Conservation (phyloP, 495 filamentous ascomycete genomes). For the Aspergillus taichungensis region DNA sequence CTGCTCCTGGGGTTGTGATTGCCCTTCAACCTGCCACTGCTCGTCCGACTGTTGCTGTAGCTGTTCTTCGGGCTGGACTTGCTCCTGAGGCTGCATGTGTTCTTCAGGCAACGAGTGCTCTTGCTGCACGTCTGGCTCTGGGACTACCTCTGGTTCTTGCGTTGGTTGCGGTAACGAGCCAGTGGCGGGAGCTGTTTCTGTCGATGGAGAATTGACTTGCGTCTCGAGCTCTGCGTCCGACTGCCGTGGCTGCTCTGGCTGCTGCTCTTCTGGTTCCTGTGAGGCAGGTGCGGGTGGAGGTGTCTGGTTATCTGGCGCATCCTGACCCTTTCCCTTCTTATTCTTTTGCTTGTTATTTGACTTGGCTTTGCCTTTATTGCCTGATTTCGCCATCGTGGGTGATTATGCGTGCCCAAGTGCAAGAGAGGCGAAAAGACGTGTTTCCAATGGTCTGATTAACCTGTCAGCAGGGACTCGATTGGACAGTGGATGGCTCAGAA, state of each 20-base stretch:
- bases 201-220: not conserved
- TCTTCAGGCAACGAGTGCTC: not conserved
- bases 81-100: too few species aligned
- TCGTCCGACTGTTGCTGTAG: too few species aligned
- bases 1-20: too few species aligned
- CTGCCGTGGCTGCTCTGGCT: conserved; percentile 1
- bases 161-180: conserved; percentile 6
- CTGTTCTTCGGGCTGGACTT: too few species aligned
- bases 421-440: conserved; percentile 27
- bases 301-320: conserved; percentile 23
- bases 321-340: conserved; percentile 35
- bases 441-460: conserved; percentile 31
- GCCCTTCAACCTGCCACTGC: too few species aligned
- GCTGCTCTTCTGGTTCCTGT: conserved; percentile 7
- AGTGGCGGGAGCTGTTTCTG: conserved; percentile 1
- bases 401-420: conserved; percentile 30
- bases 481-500: conserved; percentile 23
- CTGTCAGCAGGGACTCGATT: conserved; percentile 25
- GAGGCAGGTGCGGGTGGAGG: conserved; percentile 18
- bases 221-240: not conserved
- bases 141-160: conserved; percentile 11
- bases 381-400: conserved; percentile 24
- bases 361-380: conserved; percentile 33
- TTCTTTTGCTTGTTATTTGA: conserved; percentile 27
- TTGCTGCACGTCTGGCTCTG: conserved; percentile 11